A percentile compares a stretch with the other conserved stretches of the same genome.
Conservation (phyloP, 169 alveolate species). For the Plasmodium coatneyi region DNA sequence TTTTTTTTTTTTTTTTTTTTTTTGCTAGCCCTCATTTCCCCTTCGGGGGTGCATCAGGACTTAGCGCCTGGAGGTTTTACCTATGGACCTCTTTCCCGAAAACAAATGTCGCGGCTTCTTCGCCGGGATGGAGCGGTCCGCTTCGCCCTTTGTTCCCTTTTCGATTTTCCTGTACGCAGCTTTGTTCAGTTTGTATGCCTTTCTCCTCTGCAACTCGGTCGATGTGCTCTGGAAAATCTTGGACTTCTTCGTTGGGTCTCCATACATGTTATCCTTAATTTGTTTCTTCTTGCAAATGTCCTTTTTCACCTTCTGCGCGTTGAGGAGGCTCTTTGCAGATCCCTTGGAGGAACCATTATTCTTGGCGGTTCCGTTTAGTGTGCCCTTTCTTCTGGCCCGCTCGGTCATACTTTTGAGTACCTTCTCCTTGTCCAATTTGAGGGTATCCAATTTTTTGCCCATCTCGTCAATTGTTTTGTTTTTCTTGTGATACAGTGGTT, state of each 20-base stretch:
- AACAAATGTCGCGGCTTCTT: slow-evolving; percentile 95
- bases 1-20: not conserved
- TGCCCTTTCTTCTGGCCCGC: slow-evolving; percentile 4
- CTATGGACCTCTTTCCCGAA: slow-evolving; percentile 97
- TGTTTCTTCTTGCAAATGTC: slow-evolving; percentile 33
- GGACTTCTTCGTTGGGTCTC: slow-evolving; percentile 32
- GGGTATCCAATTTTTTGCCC: slow-evolving; percentile 39
- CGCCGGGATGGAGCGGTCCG: slow-evolving; percentile 91
- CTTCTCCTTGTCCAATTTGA: slow-evolving; percentile 21
- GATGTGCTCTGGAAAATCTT: slow-evolving; percentile 69
- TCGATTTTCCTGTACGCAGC: slow-evolving; percentile 80
- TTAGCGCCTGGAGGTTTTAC: slow-evolving; percentile 94
- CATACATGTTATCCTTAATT: slow-evolving; percentile 35
- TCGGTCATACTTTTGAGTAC: slow-evolving; percentile 48
- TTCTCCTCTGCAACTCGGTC: slow-evolving; percentile 75
- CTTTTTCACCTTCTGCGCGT: slow-evolving; percentile 23
- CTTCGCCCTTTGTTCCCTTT: slow-evolving; percentile 91
- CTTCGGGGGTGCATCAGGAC: not conserved
- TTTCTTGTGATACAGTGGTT: slow-evolving; percentile 50
- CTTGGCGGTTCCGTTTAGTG: not conserved
- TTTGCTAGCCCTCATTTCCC: not conserved
- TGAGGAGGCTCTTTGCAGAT: not conserved
- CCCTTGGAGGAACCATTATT: not conserved
- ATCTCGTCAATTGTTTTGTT: slow-evolving; percentile 64
- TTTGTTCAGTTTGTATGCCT: slow-evolving; percentile 77